Percentiles rank a stretch among this genome's conserved stretches.
Evolutionary conservation across 2,329 filamentous ascomycete species (phyloP).

Genomic region (Aspergillus hiratsukae): DNA sequence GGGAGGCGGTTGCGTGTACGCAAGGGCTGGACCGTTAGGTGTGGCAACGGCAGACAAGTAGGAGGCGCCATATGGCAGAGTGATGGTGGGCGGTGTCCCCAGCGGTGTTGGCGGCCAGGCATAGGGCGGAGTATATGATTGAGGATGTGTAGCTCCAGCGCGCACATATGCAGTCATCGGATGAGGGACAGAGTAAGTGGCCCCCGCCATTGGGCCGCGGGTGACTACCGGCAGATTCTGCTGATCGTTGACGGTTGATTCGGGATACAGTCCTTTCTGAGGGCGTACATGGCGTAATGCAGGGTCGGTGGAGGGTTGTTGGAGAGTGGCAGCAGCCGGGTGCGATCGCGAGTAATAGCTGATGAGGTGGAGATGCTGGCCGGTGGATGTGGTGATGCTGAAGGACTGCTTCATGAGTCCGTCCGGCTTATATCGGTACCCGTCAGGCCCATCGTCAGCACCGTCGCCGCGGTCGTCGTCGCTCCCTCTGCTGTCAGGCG

Average conservation of each 20-base stretch:
- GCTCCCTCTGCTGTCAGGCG: conserved; percentile 76
- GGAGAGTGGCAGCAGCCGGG: conserved; percentile 65
- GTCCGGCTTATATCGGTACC: conserved; percentile 91
- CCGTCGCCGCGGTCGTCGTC: conserved; percentile 73
- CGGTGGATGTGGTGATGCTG: conserved; percentile 88
- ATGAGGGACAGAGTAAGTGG: conserved; percentile 50
- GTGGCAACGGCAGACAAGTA: conserved; percentile 35
- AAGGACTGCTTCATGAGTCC: conserved; percentile 99
- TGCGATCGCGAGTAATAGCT: conserved; percentile 89
- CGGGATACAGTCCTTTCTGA: conserved; percentile 92
- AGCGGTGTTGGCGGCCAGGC: conserved; percentile 44
- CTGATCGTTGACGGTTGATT: conserved; percentile 85
- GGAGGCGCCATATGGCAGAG: conserved; percentile 31
- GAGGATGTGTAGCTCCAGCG: conserved; percentile 34
- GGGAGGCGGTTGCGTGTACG: conserved; percentile 30
- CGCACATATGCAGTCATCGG: conserved; percentile 53
- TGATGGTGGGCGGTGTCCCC: conserved; percentile 38
- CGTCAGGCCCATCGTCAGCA: conserved; percentile 71
- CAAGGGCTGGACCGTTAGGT: conserved; percentile 22
- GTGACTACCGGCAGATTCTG: conserved; percentile 77
- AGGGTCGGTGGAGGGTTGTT: conserved; percentile 77
- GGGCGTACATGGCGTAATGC: conserved; percentile 76
- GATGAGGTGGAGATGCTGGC: conserved; percentile 93
- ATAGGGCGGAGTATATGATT: conserved; percentile 39
- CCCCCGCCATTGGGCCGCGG: conserved; percentile 62